Evolutionary conservation across 805 yeast genomes (phyloP), one percentile per base, ranked within the genome.

Genomic region (Pichia rugopelliculosa): DNA sequence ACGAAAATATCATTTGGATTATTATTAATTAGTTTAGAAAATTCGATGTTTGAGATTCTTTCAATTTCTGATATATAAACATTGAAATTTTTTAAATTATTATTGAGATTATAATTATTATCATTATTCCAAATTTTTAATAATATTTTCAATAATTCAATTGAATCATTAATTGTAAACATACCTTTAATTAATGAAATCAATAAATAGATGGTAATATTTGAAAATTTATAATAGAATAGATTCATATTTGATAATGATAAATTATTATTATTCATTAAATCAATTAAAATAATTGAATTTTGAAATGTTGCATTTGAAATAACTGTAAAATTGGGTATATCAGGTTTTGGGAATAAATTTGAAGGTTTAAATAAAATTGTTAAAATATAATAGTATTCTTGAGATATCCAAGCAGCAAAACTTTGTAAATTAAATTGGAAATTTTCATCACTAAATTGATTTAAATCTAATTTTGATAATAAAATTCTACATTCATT

Each of bases 321-420:
- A 34, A 47, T 47, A 8, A 47, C 47, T n/a, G 42, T 65, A 33
- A 76, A 47, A 6, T 68, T 64, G 21, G 66, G 69, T 13, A 62
- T 53, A 0, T 72, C 59, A 3, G 79, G 77, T 10, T 62, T 61
- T 4, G 80, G 79, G 10, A 70, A 66, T 40, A 76, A 58, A 37
- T 70, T 70, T 4, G 78, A 74, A 6, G 80, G 80, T 44, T 77
- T 66, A 52, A 75, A 77, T 6, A 77, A 55, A 48, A 73, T 54
- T 42, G 73, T 70, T 41, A 75, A 67, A 26, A 73, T 56, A 45
- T 75, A 75, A 39, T 76, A 72, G 51, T 76, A 75, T 43, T 76
- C 62, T 55, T 68, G 62, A 3, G 62, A 54, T 39, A 64, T 60
- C 74, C 74, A 71, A 1, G 65, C 58, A 1, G 65, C 60, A 8